phyloP scores from a whole-genome alignment of 163 green algal species.

The Scenedesmus sp. region DNA sequence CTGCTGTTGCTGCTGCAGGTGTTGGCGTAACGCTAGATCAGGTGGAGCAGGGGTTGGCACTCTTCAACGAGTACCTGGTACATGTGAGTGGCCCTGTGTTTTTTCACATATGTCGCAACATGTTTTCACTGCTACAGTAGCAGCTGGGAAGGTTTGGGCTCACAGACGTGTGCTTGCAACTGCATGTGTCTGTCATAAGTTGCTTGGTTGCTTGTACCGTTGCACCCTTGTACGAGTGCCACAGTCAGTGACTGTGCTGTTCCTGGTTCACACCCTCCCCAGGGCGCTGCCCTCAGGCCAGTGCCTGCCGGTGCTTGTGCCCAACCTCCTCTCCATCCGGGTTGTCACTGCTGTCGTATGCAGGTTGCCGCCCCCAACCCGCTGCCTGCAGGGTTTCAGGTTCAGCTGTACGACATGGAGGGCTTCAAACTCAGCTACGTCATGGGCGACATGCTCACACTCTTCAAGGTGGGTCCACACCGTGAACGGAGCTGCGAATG shows the following conservation, averaged over 20 bases:
- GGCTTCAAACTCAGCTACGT: slow-evolving; percentile 33
- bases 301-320: background rate
- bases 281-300: too few relatives aligned
- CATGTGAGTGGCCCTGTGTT: background rate
- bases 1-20: slow-evolving; percentile 29
- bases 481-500: background rate
- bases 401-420: slow-evolving; percentile 34
- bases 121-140: too few relatives aligned
- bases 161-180: too few relatives aligned
- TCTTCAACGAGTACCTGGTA: slow-evolving; percentile 53
- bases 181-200: too few relatives aligned
- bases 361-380: slow-evolving; percentile 43
- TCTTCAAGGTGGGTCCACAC: slow-evolving; percentile 26
- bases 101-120: too few relatives aligned
- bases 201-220: too few relatives aligned
- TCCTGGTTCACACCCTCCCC: too few relatives aligned
- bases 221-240: too few relatives aligned
- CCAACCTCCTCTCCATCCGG: too few relatives aligned
- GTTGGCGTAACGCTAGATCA: slow-evolving; percentile 11
- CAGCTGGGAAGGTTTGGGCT: too few relatives aligned
- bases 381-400: slow-evolving; percentile 26
- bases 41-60: slow-evolving; percentile 39
- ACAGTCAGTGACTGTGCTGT: too few relatives aligned
- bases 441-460: slow-evolving; percentile 35
- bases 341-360: background rate